Conservation (phyloP, 2,329 filamentous ascomycete genomes). For the Venturia effusa region DNA sequence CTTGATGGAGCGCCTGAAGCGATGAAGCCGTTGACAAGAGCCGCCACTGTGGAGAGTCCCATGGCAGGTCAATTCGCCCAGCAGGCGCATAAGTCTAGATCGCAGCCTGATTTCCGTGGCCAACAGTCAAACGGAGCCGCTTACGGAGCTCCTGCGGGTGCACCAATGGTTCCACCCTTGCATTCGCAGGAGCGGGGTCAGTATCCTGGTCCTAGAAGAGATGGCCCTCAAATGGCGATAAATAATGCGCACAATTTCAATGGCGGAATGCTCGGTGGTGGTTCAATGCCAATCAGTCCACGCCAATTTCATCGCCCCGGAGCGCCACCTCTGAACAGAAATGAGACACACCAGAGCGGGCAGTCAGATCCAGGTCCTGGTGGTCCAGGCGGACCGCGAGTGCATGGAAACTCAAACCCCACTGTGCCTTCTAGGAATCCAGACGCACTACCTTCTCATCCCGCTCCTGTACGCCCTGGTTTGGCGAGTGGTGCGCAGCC, state of each 20-base stretch:
- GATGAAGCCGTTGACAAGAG: conserved; percentile 11
- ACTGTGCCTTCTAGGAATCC: conserved; percentile 1
- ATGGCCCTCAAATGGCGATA: not conserved
- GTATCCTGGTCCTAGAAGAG: not conserved
- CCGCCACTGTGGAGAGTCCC: conserved; percentile 14
- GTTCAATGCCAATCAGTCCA: conserved; percentile 5
- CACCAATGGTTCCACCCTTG: conserved; percentile 1
- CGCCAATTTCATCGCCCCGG: conserved; percentile 11
- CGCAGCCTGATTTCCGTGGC: conserved; percentile 53
- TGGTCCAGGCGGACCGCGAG: conserved; percentile 14
- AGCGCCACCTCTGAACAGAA: conserved; percentile 20
- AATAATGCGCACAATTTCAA: conserved; percentile 10
- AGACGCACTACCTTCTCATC: conserved; percentile 19
- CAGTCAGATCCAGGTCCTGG: conserved; percentile 26
- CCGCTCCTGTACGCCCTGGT: conserved; percentile 43
- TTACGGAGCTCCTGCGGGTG: conserved; percentile 13
- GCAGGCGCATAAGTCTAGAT: conserved; percentile 48
- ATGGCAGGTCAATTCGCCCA: conserved; percentile 15
- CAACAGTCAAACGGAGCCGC: conserved; percentile 4
- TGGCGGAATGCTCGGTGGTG: conserved; percentile 11
- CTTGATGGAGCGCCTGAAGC: conserved; percentile 13
- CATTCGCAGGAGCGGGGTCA: conserved; percentile 6
- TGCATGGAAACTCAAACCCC: not conserved
- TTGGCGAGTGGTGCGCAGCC: conserved; percentile 18
- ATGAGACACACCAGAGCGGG: conserved; percentile 23